Conservation (phyloP, 2,329 filamentous ascomycete species). For the Aureobasidium sp. region DNA sequence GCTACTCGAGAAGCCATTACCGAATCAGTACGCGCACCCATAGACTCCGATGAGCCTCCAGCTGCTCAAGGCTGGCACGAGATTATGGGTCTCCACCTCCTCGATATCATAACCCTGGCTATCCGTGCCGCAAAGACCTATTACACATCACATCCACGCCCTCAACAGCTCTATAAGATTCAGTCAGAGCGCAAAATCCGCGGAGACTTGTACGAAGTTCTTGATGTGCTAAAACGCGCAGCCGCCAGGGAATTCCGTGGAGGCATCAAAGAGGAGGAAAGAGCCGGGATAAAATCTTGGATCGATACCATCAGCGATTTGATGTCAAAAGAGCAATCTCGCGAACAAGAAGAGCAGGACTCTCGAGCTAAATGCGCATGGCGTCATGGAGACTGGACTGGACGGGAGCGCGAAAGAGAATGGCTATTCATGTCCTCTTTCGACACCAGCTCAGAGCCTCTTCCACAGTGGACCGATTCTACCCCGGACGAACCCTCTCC, state of each 20-base stretch:
- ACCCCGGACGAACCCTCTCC: conserved; percentile 53
- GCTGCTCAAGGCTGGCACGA: conserved; percentile 64
- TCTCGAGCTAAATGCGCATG: conserved; percentile 54
- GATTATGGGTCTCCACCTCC: conserved; percentile 81
- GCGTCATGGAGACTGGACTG: conserved; percentile 65
- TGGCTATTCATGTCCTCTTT: conserved; percentile 74
- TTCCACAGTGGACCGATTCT: conserved; percentile 61
- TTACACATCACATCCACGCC: conserved; percentile 85
- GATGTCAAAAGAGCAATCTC: conserved; percentile 65
- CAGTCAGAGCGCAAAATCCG: conserved; percentile 81
- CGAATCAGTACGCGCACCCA: conserved; percentile 26
- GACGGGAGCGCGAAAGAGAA: conserved; percentile 70
- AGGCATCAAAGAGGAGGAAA: conserved; percentile 72
- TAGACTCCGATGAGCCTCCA: conserved; percentile 2
- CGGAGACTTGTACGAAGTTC: conserved; percentile 71
- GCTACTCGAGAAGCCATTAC: conserved; percentile 4
- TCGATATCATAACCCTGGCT: conserved; percentile 89
- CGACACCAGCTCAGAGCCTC: conserved; percentile 43
- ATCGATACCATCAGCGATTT: conserved; percentile 69
- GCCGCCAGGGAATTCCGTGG: conserved; percentile 78
- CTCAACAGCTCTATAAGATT: conserved; percentile 75
- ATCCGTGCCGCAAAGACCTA: conserved; percentile 94
- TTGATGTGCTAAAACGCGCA: conserved; percentile 89
- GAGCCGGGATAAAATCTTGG: conserved; percentile 69
- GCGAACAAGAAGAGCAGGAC: conserved; percentile 58